Evolutionary conservation across 768 basidiomycete genomes (phyloP), one percentile per base, ranked within the genome.

Genomic region (Suillus brevipes): DNA sequence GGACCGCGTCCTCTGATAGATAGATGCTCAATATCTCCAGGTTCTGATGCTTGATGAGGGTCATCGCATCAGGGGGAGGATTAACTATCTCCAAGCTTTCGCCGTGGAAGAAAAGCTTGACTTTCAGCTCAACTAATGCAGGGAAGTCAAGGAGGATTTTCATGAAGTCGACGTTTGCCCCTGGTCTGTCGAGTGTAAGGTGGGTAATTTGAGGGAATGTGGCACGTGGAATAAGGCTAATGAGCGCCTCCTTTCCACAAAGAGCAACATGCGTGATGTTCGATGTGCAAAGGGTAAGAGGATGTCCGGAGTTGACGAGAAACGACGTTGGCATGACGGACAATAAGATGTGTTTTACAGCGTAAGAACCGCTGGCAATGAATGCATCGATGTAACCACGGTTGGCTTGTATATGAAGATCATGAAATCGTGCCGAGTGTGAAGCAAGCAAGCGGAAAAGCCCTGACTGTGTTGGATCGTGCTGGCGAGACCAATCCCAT

Each of bases 1-100:
- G 60, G 58, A 72, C 64, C 45, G 62, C 56, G 50, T 71, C 74
- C 49, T 20, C 62, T 61, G 72, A 68, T n/a, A 76, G 66, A 12
- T n/a, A 28, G 58, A 75, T 14, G 16, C 72, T 62, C 28, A 75
- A 61, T n/a, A 18, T 63, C 42, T 64, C 61, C 55, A 64, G 25
- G 1, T 25, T 6, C 40, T 18, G 23, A 9, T 10, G 20, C 31
- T 34, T 38, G 6, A 76, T 36, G 4, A 77, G 64, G 4, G 69
- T 60, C 6, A 43, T 40, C 2, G 20, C 63, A 43, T 68, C 49
- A 18, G 59, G 14, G 2, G 62, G n/a, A 5, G 65, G 69, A 2
- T 34, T 25, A 10, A 34, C 64, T 37, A 74, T 31, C 28, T 60
- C 72, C 18, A 67, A 64, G 23, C 63, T 31, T 2, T 68, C 57